Evolutionary conservation across 1,284 basidiomycete genomes (phyloP).

Genomic region (Amylostereum areolatum): DNA sequence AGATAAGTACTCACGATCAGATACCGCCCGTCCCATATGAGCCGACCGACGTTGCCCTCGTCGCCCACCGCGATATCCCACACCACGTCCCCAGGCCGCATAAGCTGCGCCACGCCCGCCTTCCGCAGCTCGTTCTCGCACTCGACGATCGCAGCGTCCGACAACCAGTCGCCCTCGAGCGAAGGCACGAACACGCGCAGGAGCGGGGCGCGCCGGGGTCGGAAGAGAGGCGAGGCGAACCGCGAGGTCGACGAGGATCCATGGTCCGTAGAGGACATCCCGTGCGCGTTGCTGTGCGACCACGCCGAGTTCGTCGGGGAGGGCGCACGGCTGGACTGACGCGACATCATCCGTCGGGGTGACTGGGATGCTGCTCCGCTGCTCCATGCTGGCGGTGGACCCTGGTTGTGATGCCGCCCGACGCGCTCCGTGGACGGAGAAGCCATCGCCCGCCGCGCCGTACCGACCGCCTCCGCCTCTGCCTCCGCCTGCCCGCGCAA

Average conservation of each 20-base stretch:
- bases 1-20: slow-evolving; percentile 51
- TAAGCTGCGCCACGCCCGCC: slow-evolving; percentile 50
- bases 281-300: slow-evolving; percentile 19
- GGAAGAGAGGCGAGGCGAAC: slow-evolving; percentile 46
- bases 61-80: slow-evolving; percentile 81
- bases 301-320: slow-evolving; percentile 52
- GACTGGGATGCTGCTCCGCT: slow-evolving; percentile 3
- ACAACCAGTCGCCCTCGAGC: slow-evolving; percentile 76
- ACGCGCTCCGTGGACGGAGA: slow-evolving; percentile 10
- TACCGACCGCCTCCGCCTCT: slow-evolving; percentile 23
- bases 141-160: slow-evolving; percentile 68
- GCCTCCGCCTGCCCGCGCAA: slow-evolving; percentile 69
- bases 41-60: slow-evolving; percentile 70
- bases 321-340: slow-evolving; percentile 52
- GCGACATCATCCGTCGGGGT: slow-evolving; percentile 23
- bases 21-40: slow-evolving; percentile 81
- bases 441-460: slow-evolving; percentile 21
- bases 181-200: slow-evolving; percentile 76
- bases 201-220: slow-evolving; percentile 61
- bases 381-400: slow-evolving; percentile 13
- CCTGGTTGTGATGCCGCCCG: slow-evolving; percentile 7
- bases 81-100: slow-evolving; percentile 71
- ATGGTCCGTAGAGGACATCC: not conserved
- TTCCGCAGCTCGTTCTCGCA: slow-evolving; percentile 72
- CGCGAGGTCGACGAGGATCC: slow-evolving; percentile 6